Percentiles rank a stretch among this genome's conserved stretches.
phyloP scores from a whole-genome alignment of 495 filamentous ascomycete genomes.

The Penicillium coprophilum region DNA sequence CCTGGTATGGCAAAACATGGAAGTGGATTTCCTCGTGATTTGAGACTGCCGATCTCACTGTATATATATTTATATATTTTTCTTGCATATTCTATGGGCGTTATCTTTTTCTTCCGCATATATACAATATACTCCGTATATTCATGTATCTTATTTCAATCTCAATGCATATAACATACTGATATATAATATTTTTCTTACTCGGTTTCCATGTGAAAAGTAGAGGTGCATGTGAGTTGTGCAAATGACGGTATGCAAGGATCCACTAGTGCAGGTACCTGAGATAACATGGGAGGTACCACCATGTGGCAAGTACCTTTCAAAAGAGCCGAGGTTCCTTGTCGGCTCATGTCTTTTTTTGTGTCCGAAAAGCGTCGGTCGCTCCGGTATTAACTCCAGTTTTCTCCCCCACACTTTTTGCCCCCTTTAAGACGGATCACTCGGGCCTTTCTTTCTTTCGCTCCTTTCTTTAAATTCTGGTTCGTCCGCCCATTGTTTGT shows the following conservation, averaged over 20 bases:
- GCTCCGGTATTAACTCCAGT: constrained; percentile 25
- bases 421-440: constrained; percentile 6
- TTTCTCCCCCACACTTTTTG: constrained; percentile 17
- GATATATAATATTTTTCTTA: too few species aligned
- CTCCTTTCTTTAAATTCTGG: not conserved
- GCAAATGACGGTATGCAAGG: constrained; percentile 13
- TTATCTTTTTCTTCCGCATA: not conserved
- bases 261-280: constrained; percentile 16
- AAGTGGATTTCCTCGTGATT: constrained; percentile 20
- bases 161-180: not conserved
- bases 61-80: constrained; percentile 10
- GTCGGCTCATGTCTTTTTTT: constrained; percentile 8
- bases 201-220: constrained; percentile 15
- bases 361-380: constrained; percentile 20
- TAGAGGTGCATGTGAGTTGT: constrained; percentile 24
- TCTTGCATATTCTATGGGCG: not conserved
- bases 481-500: constrained; percentile 5
- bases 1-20: constrained; percentile 38
- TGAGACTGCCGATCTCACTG: not conserved
- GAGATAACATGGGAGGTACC: not conserved
- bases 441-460: not conserved
- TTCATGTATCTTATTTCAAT: not conserved
- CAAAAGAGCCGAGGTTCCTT: constrained; percentile 12
- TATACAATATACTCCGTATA: not conserved
- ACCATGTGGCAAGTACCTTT: constrained; percentile 5